Evolutionary conservation across 2,329 filamentous ascomycete species (phyloP).

Genomic region (Clonostachys chloroleuca): DNA sequence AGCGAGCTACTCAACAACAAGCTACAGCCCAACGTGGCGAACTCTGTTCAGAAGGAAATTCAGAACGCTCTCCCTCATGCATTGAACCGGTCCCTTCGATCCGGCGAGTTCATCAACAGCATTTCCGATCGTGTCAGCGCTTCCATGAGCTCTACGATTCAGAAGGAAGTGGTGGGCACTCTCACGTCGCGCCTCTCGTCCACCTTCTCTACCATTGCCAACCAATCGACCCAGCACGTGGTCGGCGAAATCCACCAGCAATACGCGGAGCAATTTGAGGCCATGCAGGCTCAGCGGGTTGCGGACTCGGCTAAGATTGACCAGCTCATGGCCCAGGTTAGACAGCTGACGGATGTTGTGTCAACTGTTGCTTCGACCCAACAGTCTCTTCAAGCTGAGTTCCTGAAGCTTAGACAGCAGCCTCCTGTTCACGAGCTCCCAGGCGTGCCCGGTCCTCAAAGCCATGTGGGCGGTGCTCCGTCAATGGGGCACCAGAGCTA

Average conservation of each 20-base stretch:
- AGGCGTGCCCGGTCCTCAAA: constrained; percentile 15
- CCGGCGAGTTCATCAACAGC: constrained; percentile 65
- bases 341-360: constrained; percentile 63
- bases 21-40: constrained; percentile 62
- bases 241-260: constrained; percentile 64
- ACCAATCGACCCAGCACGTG: constrained; percentile 63
- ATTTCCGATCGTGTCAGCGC: constrained; percentile 67
- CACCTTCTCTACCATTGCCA: constrained; percentile 59
- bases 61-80: constrained; percentile 67
- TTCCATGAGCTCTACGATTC: constrained; percentile 62
- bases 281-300: constrained; percentile 43
- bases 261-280: constrained; percentile 44
- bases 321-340: constrained; percentile 64
- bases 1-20: constrained; percentile 67
- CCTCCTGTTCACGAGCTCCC: constrained; percentile 37
- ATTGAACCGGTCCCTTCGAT: constrained; percentile 50
- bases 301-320: constrained; percentile 63
- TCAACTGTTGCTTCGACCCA: constrained; percentile 66
- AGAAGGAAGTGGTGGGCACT: constrained; percentile 60
- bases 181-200: constrained; percentile 63
- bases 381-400: constrained; percentile 61
- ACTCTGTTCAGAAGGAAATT: constrained; percentile 67
- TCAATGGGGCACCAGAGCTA: constrained; percentile 1
- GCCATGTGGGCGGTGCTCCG: constrained; percentile 10
- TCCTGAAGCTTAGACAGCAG: constrained; percentile 53